phyloP scores from a whole-genome alignment of 345 rosid genomes.

The Cochlearia excelsa region DNA sequence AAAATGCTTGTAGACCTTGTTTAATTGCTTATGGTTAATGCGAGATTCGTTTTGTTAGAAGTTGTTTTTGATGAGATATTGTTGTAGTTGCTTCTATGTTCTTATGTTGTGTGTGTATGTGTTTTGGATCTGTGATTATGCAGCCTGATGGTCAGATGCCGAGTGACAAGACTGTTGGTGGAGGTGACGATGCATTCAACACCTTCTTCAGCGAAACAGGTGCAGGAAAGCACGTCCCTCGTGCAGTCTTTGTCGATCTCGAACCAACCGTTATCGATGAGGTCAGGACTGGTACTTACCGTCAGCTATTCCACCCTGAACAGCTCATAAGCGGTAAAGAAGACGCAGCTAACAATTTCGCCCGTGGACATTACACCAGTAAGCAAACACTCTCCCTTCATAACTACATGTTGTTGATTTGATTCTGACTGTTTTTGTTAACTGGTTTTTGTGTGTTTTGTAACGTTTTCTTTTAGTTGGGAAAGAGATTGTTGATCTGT shows the following conservation, averaged over 20 bases:
- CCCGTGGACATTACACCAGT: constrained; percentile 85
- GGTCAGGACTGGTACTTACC: constrained; percentile 57
- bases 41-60: background rate
- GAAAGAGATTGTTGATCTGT: constrained; percentile 74
- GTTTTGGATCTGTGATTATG: background rate
- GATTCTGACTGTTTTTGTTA: too few relatives aligned
- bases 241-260: constrained; percentile 73
- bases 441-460: too few relatives aligned
- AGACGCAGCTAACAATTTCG: constrained; percentile 82
- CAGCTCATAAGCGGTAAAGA: constrained; percentile 77
- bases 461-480: constrained; percentile 44
- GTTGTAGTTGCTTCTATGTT: background rate
- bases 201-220: constrained; percentile 82
- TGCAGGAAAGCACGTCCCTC: constrained; percentile 78
- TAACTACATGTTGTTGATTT: too few relatives aligned
- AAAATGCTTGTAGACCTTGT: background rate
- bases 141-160: constrained; percentile 92
- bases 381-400: background rate
- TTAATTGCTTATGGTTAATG: background rate
- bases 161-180: constrained; percentile 65
- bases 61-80: background rate
- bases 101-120: background rate
- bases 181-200: constrained; percentile 80
- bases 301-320: constrained; percentile 62
- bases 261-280: constrained; percentile 81